Evolutionary conservation across 192 early-diverging fungal species (phyloP), one percentile per base, ranked within the genome.

Genomic region (Cetraspora pellucida): DNA sequence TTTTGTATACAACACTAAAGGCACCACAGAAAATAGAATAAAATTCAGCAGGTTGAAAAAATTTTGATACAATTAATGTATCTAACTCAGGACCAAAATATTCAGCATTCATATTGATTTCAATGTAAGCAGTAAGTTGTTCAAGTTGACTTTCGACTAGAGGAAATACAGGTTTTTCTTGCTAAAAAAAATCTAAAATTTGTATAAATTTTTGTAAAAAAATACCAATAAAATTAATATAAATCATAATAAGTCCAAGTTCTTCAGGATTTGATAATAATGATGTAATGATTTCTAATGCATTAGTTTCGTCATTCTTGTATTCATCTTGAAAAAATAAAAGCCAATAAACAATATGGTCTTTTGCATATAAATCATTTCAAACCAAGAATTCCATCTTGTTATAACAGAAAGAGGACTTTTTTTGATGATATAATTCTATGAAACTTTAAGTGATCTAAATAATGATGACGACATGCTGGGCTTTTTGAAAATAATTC

Each of bases 151-250:
- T 7, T 68, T 68, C 46, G 10, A 68, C 19, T 46, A 47, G 45
- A 14, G 45, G 11, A 68, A 68, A 68, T 46, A 68, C 21, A 17
- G 66, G 66, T 3, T 49, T 68, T 16, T 68, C 45, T 45, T 49
- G 25, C 21, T 68, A 43, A 49, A 68, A 68, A 49, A 68, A 25
- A 67, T 67, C 66, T 8, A 68, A 19, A 63, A 30, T 13, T 43
- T 63, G 30, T 7, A 63, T 28, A 63, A 68, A 68, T 3, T 52
- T 49, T 31, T 71, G 50, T 21, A 49, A 7, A 71, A 27, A 71
- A 71, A 54, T 71, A 27, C 47, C 30, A 54, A 71, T 54, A 54
- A 71, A 71, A 14, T 71, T 31, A 31, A n/a, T 50, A 54, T 71
- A 54, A 54, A 31, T 71, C 16, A 2, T 71, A 50, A 52, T 69